These are phyloP conservation scores for Pigoraptor vietnamica DNA, from an alignment of 78 protist genomes.

Conservation along the genomic window DNA sequence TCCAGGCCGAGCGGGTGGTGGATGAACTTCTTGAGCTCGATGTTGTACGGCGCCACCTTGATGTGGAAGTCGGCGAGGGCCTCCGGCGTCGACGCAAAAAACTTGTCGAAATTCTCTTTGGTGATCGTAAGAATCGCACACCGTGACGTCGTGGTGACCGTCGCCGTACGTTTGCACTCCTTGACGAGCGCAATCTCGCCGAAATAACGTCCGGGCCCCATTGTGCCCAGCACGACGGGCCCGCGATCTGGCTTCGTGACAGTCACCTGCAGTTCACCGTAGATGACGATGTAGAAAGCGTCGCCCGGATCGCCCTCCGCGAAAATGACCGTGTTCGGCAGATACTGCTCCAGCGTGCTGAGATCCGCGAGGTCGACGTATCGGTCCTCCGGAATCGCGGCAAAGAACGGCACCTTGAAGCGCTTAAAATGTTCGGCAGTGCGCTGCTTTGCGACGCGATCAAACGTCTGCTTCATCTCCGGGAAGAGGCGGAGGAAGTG, in stretches of 20 bases:
- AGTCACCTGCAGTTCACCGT: conserved; percentile 10
- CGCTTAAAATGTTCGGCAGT: neutral
- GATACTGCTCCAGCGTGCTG: neutral
- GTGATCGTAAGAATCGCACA: neutral
- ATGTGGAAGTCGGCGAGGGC: conserved; percentile 11
- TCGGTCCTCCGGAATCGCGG: neutral
- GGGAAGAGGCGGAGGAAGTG: neutral
- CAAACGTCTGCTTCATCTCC: neutral
- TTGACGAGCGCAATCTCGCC: conserved; percentile 22
- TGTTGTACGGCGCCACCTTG: conserved; percentile 1
- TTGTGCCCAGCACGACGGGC: neutral
- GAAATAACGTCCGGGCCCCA: conserved; percentile 11
- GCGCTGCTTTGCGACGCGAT: neutral
- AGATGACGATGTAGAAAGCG: neutral
- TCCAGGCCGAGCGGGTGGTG: neutral
- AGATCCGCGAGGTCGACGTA: conserved; percentile 1
- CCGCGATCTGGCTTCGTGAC: neutral
- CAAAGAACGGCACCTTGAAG: conserved; percentile 10
- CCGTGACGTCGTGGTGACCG: neutral
- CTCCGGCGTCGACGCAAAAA: neutral
- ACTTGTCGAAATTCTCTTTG: conserved; percentile 5
- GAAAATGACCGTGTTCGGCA: neutral
- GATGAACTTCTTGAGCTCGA: conserved; percentile 1
- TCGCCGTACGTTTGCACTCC: conserved; percentile 13
- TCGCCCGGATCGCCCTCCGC: neutral